These are phyloP conservation scores for Tagetes patula DNA, from an alignment of 129 eudicot genomes.

Conservation along the genomic window DNA sequence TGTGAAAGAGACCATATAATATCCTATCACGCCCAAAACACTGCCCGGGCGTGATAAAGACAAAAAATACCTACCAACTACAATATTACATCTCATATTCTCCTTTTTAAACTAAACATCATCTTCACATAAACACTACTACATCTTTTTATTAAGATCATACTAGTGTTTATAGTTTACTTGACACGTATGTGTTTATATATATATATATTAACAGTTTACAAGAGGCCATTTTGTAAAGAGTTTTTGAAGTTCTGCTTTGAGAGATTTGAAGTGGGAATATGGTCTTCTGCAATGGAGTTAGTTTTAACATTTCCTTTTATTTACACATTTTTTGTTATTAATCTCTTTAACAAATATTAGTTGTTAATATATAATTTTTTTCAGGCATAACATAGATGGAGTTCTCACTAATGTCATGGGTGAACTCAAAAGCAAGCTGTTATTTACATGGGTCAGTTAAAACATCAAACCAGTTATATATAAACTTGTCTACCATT, in stretches of 20 bases:
- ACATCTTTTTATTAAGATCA: too few relatives aligned
- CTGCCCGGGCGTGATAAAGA: too few relatives aligned
- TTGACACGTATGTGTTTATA: too few relatives aligned
- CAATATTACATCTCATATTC: too few relatives aligned
- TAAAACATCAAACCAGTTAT: background rate
- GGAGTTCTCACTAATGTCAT: conserved; percentile 32
- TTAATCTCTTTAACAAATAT: background rate
- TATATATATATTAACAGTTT: conserved; percentile 30
- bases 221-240: conserved; percentile 53
- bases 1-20: too few relatives aligned
- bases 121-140: too few relatives aligned
- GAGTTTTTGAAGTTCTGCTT: conserved; percentile 61
- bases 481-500: background rate
- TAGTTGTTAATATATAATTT: background rate
- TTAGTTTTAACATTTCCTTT: conserved; percentile 27
- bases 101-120: too few relatives aligned
- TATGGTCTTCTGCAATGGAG: conserved; percentile 66
- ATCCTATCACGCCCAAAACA: too few relatives aligned
- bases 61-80: too few relatives aligned
- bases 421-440: conserved; percentile 35
- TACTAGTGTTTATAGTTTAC: too few relatives aligned
- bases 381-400: conserved; percentile 44
- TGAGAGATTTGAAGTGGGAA: conserved; percentile 62
- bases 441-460: conserved; percentile 68
- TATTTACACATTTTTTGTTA: background rate